phyloP scores from a whole-genome alignment of 257 asterid genomes.

The Haberlea rhodopensis region DNA sequence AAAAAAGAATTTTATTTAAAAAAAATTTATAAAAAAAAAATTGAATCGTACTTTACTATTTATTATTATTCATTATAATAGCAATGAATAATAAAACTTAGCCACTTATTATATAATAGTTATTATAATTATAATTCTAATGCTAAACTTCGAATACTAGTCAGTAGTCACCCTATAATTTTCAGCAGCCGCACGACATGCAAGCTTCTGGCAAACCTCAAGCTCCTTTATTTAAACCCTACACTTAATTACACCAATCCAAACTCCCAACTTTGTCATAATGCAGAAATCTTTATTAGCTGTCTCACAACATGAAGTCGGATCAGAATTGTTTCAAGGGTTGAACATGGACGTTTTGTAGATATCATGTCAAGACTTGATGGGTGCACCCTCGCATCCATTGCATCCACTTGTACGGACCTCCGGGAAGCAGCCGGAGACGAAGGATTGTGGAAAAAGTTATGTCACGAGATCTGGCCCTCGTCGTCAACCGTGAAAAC shows the following conservation, averaged over 20 bases:
- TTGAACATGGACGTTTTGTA: slow-evolving; percentile 6
- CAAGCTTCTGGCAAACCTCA: neutral
- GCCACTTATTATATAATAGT: too few species aligned
- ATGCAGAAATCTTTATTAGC: neutral
- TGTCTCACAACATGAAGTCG: neutral
- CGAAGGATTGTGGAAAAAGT: too few species aligned
- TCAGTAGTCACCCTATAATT: neutral
- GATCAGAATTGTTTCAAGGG: neutral
- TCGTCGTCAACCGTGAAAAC: slow-evolving; percentile 14
- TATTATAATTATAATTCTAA: too few species aligned
- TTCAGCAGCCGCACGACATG: slow-evolving; percentile 7
- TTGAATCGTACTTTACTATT: too few species aligned
- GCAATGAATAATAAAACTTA: too few species aligned
- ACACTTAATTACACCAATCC: neutral
- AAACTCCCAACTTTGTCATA: neutral
- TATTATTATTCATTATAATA: too few species aligned
- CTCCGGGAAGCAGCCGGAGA: slow-evolving; percentile 9
- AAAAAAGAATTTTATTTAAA: too few species aligned
- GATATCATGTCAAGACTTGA: slow-evolving; percentile 25
- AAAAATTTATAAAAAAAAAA: too few species aligned
- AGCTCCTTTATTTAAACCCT: slow-evolving; percentile 5
- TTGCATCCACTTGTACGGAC: slow-evolving; percentile 9
- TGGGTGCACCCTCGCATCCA: too few species aligned
- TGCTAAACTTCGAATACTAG: too few species aligned
- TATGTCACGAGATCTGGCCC: too few species aligned